Evolutionary conservation across 208 protist genomes (phyloP).

Genomic region (Balamuthia mandrillaris): DNA sequence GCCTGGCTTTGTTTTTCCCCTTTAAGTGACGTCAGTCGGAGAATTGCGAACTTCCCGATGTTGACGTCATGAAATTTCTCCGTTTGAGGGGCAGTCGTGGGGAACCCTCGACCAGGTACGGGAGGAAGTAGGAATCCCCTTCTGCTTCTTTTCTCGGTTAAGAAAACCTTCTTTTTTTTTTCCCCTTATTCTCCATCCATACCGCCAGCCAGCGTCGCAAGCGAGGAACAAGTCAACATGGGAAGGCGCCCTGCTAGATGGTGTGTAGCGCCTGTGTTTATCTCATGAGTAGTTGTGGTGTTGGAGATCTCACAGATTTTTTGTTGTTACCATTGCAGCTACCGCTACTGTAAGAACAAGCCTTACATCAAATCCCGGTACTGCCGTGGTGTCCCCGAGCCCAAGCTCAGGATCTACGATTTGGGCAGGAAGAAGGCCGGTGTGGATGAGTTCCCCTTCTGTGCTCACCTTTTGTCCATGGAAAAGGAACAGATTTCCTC

Average conservation of each 20-base stretch:
- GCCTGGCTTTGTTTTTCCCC: too few relatives aligned
- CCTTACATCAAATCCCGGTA: constrained; percentile 94
- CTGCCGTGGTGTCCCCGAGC: constrained; percentile 97
- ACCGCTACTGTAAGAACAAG: constrained; percentile 88
- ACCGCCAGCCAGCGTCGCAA: background rate
- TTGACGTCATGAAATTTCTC: too few relatives aligned
- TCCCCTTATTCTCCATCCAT: background rate
- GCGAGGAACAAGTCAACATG: background rate
- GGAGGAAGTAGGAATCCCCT: too few relatives aligned
- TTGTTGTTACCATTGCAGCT: constrained; percentile 59
- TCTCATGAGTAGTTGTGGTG: background rate
- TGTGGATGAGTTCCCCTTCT: constrained; percentile 94
- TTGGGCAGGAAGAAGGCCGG: constrained; percentile 92
- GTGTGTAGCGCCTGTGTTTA: background rate
- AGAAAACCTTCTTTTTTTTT: background rate
- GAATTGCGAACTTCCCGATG: too few relatives aligned
- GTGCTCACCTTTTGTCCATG: constrained; percentile 94
- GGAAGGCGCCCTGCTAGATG: background rate
- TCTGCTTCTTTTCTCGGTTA: too few relatives aligned
- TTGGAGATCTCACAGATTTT: background rate
- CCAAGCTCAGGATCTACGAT: constrained; percentile 97
- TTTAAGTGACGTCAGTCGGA: too few relatives aligned
- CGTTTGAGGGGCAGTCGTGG: too few relatives aligned
- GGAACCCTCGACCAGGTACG: too few relatives aligned
- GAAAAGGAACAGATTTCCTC: constrained; percentile 98